phyloP scores from a whole-genome alignment of 169 alveolate genomes.

The Cytauxzoon felis region DNA sequence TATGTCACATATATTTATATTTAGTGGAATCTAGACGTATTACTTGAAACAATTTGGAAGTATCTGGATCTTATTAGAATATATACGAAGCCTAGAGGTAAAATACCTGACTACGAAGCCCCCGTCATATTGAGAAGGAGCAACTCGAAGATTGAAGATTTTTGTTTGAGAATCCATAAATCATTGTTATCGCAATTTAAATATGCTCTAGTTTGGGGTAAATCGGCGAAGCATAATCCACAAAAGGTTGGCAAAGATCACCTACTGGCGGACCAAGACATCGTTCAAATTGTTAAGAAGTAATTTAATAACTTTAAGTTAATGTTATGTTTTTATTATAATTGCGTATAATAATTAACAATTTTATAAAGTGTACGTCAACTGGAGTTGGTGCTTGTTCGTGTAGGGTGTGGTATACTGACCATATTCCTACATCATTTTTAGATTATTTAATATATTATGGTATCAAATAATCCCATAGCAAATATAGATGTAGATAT shows the following conservation, averaged over 20 bases:
- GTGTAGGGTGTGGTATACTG: too few species aligned
- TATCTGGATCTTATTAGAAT: constrained; percentile 92
- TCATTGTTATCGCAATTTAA: constrained; percentile 83
- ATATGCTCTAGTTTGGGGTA: constrained; percentile 98
- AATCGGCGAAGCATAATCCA: constrained; percentile 94
- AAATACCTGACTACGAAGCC: constrained; percentile 92
- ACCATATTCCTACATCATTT: neutral
- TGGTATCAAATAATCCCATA: constrained; percentile 4
- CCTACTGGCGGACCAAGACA: constrained; percentile 84
- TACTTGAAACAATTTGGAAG: constrained; percentile 96
- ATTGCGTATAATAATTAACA: too few species aligned
- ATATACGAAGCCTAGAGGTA: constrained; percentile 98
- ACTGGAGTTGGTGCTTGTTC: too few species aligned
- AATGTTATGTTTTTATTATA: too few species aligned
- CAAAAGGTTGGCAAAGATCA: constrained; percentile 95
- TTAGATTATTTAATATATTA: too few species aligned
- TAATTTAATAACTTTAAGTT: constrained; percentile 5
- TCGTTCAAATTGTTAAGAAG: constrained; percentile 82
- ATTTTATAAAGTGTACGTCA: too few species aligned
- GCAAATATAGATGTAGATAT: constrained; percentile 53
- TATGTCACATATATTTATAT: neutral
- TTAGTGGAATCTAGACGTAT: constrained; percentile 94
- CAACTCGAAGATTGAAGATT: constrained; percentile 77
- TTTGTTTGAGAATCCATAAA: constrained; percentile 79
- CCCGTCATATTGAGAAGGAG: constrained; percentile 89